A percentile compares a stretch with the other conserved stretches of the same genome.
Evolutionary conservation across 1,139 yeast genomes (phyloP).

Genomic region (Geotrichum macrosporum): DNA sequence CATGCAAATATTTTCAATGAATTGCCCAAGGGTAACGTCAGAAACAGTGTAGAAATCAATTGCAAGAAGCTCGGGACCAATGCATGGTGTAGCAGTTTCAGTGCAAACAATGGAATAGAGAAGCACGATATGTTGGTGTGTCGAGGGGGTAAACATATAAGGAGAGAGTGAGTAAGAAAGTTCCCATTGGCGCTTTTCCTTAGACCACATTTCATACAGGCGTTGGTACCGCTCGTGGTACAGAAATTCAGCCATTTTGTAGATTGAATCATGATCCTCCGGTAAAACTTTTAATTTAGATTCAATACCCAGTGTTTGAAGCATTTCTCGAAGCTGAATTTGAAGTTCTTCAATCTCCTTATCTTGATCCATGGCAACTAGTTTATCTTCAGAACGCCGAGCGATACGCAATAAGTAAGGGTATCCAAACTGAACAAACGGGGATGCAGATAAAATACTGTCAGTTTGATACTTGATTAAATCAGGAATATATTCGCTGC

Average conservation of each 20-base stretch:
- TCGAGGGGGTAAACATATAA: constrained; percentile 56
- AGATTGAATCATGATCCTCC: constrained; percentile 27
- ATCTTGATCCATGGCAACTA: constrained; percentile 37
- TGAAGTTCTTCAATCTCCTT: constrained; percentile 31
- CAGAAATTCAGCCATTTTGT: constrained; percentile 29
- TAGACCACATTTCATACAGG: constrained; percentile 33
- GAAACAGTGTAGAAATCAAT: constrained; percentile 79
- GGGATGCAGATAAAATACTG: constrained; percentile 64
- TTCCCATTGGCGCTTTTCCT: constrained; percentile 56
- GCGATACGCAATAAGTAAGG: constrained; percentile 60
- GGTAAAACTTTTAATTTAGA: constrained; percentile 27
- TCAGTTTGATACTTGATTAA: constrained; percentile 50
- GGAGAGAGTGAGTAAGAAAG: constrained; percentile 48
- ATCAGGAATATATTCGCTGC: constrained; percentile 41
- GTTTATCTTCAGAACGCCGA: constrained; percentile 49
- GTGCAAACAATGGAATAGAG: constrained; percentile 79
- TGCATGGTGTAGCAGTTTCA: constrained; percentile 84
- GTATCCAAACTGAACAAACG: constrained; percentile 62
- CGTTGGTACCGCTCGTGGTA: constrained; percentile 28
- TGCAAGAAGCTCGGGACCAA: constrained; percentile 78
- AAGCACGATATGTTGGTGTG: constrained; percentile 73
- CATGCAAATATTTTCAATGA: constrained; percentile 73
- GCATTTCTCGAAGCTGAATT: constrained; percentile 18
- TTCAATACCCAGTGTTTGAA: constrained; percentile 23
- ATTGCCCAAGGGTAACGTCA: constrained; percentile 85